Conservation (phyloP, 169 alveolate species). For the Plasmodium vinckei region DNA sequence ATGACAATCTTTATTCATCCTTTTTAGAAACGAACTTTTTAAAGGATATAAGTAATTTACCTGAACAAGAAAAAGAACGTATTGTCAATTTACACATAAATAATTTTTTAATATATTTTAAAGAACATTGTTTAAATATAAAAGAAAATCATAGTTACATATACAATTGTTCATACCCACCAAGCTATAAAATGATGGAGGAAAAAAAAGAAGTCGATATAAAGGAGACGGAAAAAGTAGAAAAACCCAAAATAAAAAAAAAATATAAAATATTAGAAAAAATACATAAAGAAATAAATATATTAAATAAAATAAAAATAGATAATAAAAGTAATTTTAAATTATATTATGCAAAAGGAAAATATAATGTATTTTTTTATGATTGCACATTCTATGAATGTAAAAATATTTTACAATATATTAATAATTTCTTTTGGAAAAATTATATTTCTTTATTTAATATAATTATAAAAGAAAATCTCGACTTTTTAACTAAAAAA, state of each 20-base stretch:
- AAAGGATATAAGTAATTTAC: constrained; percentile 6
- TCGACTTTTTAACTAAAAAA: neutral
- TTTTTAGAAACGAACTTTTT: constrained; percentile 15
- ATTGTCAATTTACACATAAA: constrained; percentile 21
- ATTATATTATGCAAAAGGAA: constrained; percentile 29
- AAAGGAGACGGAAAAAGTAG: neutral
- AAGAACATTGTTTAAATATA: constrained; percentile 25
- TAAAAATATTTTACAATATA: constrained; percentile 22
- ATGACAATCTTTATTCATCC: neutral
- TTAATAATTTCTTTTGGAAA: constrained; percentile 46
- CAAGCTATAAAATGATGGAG: neutral
- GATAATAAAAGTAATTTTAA: constrained; percentile 20
- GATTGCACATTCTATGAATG: constrained; percentile 17
- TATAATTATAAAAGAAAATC: constrained; percentile 18
- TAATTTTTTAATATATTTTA: constrained; percentile 37
- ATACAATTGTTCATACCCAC: constrained; percentile 41
- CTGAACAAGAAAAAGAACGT: neutral
- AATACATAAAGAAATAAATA: constrained; percentile 28
- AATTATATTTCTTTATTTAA: constrained; percentile 17
- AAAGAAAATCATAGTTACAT: constrained; percentile 7
- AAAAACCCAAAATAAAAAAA: neutral
- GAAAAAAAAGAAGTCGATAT: neutral
- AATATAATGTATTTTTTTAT: constrained; percentile 39
- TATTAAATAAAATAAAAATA: constrained; percentile 3
- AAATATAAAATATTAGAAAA: neutral